Percentiles rank a stretch among this genome's conserved stretches.
phyloP scores from a whole-genome alignment of 2,329 filamentous ascomycete genomes.

The Fusarium foetens region DNA sequence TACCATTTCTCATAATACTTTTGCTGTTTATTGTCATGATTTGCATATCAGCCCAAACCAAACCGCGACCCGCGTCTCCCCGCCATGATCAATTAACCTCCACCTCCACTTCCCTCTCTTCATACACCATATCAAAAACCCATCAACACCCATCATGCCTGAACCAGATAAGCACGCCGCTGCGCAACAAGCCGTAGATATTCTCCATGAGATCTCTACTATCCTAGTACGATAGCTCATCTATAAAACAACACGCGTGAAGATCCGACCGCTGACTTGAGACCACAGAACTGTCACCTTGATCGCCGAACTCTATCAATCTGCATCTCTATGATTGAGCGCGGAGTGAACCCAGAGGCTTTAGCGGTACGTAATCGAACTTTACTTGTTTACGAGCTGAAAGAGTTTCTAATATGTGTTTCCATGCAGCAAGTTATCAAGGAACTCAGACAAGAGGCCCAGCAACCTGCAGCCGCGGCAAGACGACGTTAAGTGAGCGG shows the following conservation, averaged over 20 bases:
- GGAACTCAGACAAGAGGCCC: constrained; percentile 67
- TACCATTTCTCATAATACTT: not conserved
- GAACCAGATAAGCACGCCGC: constrained; percentile 75
- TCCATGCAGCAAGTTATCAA: constrained; percentile 65
- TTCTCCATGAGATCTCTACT: constrained; percentile 85
- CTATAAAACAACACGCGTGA: not conserved
- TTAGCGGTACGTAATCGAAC: constrained; percentile 74
- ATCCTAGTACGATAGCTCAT: constrained; percentile 73
- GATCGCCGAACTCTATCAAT: constrained; percentile 91
- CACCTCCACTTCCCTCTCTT: constrained; percentile 33
- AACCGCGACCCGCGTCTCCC: constrained; percentile 39
- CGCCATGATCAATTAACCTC: constrained; percentile 18
- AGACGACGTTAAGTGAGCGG: constrained; percentile 38
- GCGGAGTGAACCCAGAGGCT: constrained; percentile 95
- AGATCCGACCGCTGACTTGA: constrained; percentile 1
- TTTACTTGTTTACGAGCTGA: rapidly evolving
- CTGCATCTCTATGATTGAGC: constrained; percentile 96
- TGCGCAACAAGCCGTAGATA: constrained; percentile 84
- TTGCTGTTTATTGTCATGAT: not conserved
- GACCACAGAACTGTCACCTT: constrained; percentile 86
- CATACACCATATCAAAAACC: constrained; percentile 12
- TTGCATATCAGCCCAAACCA: not conserved
- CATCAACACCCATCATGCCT: constrained; percentile 53
- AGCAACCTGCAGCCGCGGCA: constrained; percentile 53
- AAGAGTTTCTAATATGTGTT: not conserved